Base-by-base conservation (phyloP, 768 basidiomycete species). In the Leccinum incarnatum region DNA sequence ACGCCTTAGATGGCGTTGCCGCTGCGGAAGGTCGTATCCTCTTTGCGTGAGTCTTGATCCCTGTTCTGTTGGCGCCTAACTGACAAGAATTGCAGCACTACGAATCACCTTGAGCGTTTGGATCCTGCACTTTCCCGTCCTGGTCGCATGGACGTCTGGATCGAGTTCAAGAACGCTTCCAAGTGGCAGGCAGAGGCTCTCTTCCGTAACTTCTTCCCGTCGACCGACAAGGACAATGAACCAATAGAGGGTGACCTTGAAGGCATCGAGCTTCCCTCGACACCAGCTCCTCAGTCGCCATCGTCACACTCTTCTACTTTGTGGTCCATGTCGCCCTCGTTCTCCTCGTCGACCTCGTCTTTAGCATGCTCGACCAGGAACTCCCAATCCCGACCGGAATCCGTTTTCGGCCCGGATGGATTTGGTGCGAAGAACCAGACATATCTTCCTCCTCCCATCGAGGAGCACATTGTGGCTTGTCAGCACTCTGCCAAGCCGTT, bases 71-170 rank as follows among this genome's bases (percentile, higher is more conserved):
- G 10, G 32, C 49, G 17, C 59, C 17, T 23, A 55, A 10, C 47
- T 64, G 30, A 58, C 21, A 12, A 49, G 21, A 15, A 46, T 23
- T 45, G 14, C 63, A 92, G 91, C 0, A 93, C 91, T 17, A 93
- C 91, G 11, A 95, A 95, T 72, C 93, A 95, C 67, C 78, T 94
- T n/a, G 91, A 95, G 66, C 84, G 88, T 34, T 82, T 96, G 1
- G 94, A 96, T 65, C 91, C 93, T 4, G 94, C 94, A 0, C 83
- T 96, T 11, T 90, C 87, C n/a, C 87, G 94, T 54, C 92, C 94
- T 5, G 94, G 94, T 17, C 88, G 90, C 29, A 91, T 92, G 89
- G 94, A 95, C 67, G 90, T 96, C 8, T 92, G 91, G 86, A 82
- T 95, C 49, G 90, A 93, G 72, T 95, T 95, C 78, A 89, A 87